Evolutionary conservation across 1,284 basidiomycete genomes (phyloP).

Genomic region (Ustilago sp.): DNA sequence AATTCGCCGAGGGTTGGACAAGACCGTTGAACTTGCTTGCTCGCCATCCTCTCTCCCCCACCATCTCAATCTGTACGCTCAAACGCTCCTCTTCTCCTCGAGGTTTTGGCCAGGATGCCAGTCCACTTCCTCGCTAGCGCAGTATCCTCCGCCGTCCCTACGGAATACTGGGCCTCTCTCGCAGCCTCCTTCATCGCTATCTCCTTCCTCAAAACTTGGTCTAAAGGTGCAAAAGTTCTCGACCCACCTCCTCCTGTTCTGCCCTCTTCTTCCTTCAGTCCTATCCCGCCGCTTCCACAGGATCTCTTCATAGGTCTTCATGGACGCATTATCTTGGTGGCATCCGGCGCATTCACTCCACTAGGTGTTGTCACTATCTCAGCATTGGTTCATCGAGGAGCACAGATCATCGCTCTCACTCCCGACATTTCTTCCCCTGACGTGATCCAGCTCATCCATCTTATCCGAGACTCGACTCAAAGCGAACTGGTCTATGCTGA

Average conservation of each 20-base stretch:
- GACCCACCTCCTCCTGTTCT: constrained; percentile 21
- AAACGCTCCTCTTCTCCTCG: background rate
- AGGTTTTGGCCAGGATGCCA: constrained; percentile 40
- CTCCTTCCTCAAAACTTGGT: constrained; percentile 55
- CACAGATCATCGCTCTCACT: constrained; percentile 59
- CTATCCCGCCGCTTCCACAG: background rate
- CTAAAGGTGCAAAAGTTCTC: constrained; percentile 47
- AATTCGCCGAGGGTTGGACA: background rate
- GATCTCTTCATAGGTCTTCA: constrained; percentile 41
- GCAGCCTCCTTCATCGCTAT: constrained; percentile 32
- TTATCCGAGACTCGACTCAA: constrained; percentile 59
- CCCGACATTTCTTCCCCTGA: constrained; percentile 34
- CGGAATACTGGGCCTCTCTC: constrained; percentile 53
- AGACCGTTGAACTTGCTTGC: background rate
- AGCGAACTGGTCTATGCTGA: constrained; percentile 65
- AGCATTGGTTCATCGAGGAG: constrained; percentile 57
- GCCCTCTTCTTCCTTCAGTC: constrained; percentile 7
- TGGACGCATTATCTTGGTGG: constrained; percentile 52
- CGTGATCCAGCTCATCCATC: constrained; percentile 50
- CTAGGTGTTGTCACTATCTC: constrained; percentile 57
- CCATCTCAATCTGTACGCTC: background rate
- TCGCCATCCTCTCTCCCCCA: background rate
- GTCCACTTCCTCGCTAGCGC: constrained; percentile 48
- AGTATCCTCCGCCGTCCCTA: constrained; percentile 27
- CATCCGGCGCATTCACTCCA: constrained; percentile 56